Conservation (phyloP, 352 stramenopile species). For the Halophytophthora batemanensis region DNA sequence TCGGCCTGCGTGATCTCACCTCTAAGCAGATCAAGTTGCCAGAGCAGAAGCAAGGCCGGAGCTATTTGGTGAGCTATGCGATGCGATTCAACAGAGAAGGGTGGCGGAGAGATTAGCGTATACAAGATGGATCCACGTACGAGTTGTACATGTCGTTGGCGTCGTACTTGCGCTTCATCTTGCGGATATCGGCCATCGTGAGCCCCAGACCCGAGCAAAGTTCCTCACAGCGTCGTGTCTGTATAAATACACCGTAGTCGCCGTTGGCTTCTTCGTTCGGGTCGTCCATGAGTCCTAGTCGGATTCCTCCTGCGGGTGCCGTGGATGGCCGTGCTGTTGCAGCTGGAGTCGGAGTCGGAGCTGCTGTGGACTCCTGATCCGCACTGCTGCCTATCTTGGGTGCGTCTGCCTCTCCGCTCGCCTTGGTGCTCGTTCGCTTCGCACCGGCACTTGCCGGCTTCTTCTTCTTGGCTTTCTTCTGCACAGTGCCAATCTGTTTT, state of each 20-base stretch:
- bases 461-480: constrained; percentile 2
- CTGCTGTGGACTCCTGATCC: not conserved
- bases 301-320: not conserved
- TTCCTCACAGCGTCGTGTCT: constrained; percentile 51
- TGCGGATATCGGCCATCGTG: constrained; percentile 50
- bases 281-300: not conserved
- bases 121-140: constrained; percentile 26
- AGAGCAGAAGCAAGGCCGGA: no score
- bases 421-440: not conserved
- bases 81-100: not conserved
- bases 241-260: constrained; percentile 50
- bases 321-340: constrained; percentile 5
- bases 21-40: constrained; percentile 14
- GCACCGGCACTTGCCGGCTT: not conserved
- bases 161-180: constrained; percentile 70
- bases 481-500: constrained; percentile 6
- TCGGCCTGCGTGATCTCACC: constrained; percentile 71
- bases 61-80: not conserved
- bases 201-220: constrained; percentile 47
- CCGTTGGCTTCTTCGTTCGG: constrained; percentile 29
- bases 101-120: not conserved
- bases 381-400: not conserved
- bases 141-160: constrained; percentile 76
- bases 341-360: no score
- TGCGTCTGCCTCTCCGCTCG: not conserved